Evolutionary conservation across 345 rosid genomes (phyloP).

Genomic region (Eucalyptus polyanthemos): DNA sequence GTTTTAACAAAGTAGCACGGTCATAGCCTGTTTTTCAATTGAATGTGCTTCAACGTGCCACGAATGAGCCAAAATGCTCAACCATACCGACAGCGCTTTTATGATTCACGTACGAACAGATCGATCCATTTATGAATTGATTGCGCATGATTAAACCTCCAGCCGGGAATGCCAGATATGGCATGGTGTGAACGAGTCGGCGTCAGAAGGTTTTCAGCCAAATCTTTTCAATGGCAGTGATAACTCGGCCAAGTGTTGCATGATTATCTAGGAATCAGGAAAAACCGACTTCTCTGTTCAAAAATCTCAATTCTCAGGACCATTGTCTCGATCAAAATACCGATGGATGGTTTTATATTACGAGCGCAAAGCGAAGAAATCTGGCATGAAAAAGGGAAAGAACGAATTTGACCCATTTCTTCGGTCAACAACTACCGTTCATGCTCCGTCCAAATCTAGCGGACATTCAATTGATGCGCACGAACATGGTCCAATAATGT

Average conservation of each 20-base stretch:
- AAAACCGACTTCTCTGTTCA: not conserved
- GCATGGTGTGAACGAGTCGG: too few species aligned
- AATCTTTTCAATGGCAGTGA: not conserved
- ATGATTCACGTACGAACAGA: not conserved
- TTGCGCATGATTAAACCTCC: not conserved
- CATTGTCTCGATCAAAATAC: not conserved
- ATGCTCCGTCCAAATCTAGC: not conserved
- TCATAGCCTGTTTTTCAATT: not conserved
- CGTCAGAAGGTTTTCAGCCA: not conserved
- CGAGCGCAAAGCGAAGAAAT: not conserved
- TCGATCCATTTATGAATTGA: not conserved
- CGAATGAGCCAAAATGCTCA: not conserved
- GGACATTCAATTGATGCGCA: not conserved
- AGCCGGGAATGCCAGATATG: not conserved
- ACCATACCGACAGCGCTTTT: not conserved
- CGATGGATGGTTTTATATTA: not conserved
- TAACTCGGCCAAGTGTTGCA: not conserved
- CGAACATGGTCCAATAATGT: not conserved
- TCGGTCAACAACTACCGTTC: not conserved
- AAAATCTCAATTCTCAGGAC: not conserved
- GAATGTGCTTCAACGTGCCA: not conserved
- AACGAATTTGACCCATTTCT: not conserved
- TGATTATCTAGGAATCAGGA: not conserved
- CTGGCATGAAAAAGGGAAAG: not conserved
- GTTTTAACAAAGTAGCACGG: not conserved